These are phyloP conservation scores for Chlamydomonas sphaeroides DNA, from an alignment of 139 green algal species.

Conservation along the genomic window DNA sequence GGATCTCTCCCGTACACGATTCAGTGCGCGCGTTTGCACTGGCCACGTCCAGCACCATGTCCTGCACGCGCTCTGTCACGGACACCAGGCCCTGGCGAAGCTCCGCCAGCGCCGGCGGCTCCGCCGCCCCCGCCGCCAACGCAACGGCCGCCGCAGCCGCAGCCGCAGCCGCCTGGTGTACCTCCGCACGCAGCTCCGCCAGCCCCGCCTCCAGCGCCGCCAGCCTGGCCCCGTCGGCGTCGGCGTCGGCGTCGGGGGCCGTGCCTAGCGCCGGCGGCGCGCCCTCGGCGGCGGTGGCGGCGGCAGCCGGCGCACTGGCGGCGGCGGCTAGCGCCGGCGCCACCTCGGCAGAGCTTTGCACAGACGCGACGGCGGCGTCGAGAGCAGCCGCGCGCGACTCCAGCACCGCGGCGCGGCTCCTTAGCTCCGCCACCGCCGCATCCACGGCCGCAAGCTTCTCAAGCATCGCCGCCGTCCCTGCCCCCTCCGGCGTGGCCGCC, in stretches of 20 bases:
- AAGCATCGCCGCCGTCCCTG: background rate
- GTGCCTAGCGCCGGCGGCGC: background rate
- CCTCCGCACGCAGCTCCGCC: background rate
- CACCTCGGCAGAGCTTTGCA: background rate
- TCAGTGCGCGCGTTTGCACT: background rate
- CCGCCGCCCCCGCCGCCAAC: background rate
- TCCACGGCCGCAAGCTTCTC: background rate
- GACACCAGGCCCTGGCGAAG: background rate
- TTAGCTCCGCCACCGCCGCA: background rate
- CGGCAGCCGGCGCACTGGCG: too few relatives aligned
- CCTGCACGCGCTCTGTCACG: background rate
- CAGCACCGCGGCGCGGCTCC: background rate
- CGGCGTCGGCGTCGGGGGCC: background rate
- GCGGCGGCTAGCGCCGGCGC: background rate
- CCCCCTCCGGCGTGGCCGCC: background rate
- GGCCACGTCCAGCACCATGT: conserved; percentile 3
- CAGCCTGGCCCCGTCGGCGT: background rate
- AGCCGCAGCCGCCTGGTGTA: background rate
- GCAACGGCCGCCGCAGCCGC: background rate
- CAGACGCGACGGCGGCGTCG: background rate
- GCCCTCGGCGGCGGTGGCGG: too few relatives aligned
- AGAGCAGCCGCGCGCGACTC: too few relatives aligned
- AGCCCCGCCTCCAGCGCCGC: background rate
- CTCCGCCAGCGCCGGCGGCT: background rate
- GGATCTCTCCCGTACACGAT: background rate